Base-by-base conservation (phyloP, 768 basidiomycete species). In the Tricholoma matsutake region DNA sequence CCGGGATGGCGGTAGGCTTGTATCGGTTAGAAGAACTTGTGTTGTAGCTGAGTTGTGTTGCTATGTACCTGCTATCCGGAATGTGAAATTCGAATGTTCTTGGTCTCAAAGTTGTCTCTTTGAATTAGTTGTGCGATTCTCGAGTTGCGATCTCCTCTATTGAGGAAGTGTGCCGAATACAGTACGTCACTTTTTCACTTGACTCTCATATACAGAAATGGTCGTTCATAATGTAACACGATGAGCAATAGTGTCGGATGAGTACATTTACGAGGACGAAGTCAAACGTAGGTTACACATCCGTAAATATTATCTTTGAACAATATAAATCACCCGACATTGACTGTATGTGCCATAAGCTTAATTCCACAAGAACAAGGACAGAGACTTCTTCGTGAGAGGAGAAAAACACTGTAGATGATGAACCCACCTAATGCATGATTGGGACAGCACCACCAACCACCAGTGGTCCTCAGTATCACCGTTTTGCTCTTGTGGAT, bases 21-120 rank as follows among this genome's bases (percentile, higher is more conserved):
- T 92, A 92, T 72, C 86, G 84, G 71, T 68, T 92, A 61, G 91
- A 92, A 65, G 87, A 91, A 66, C 76, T 93, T 64, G 74, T 81
- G 34, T 71, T 90, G 61, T 89, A 52, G 47, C 25, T n/a, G n/a
- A 31, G 51, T 53, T 32, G 16, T 18, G 29, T 32, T 10, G 29
- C 29, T n/a, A 14, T 53, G 7, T 32, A 32, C n/a, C 9, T 53
- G 2, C 6, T 43, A 43, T 20, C 20, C 20, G 43, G 20, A 20
- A 20, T 45, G 6, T 45, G 43, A 8, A n/a, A 20, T 16, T 39
- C 9, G 41, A 8, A 20, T 45, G 41, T 31, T 49, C 32, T 13
- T 32, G 32, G 35, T 18, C 18, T 28, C 43, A 22, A 34, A 28
- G 34, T 18, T 35, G 41, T 43, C 35, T 45, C 7, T 7, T 45